Evolutionary conservation across 371 early-diverging fungal species (phyloP).

Genomic region (Mortierella sp.): DNA sequence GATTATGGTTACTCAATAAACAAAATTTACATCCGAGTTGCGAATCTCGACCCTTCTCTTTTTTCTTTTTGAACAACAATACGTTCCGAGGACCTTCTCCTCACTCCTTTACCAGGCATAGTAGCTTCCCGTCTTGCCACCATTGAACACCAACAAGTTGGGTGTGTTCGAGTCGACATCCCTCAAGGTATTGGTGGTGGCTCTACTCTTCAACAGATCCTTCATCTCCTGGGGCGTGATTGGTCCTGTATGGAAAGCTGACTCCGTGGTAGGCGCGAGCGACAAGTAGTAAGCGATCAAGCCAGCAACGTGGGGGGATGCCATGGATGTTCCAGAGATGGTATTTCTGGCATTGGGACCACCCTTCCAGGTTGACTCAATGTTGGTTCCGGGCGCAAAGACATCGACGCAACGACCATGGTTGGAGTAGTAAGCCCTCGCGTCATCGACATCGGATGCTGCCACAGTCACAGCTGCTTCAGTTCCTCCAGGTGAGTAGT

Average conservation of each 20-base stretch:
- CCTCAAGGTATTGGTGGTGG: slow-evolving; percentile 72
- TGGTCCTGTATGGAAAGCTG: slow-evolving; percentile 51
- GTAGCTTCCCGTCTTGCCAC: slow-evolving; percentile 35
- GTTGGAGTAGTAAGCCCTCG: slow-evolving; percentile 93
- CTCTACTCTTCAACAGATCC: slow-evolving; percentile 69
- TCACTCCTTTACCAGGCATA: slow-evolving; percentile 34
- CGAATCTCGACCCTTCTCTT: neutral
- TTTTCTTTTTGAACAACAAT: neutral
- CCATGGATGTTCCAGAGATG: slow-evolving; percentile 99
- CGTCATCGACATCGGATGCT: slow-evolving; percentile 87
- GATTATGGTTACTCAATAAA: too few relatives aligned
- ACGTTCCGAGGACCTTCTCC: neutral
- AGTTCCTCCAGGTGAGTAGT: slow-evolving; percentile 95
- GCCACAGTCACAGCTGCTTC: slow-evolving; percentile 97
- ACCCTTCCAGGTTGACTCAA: slow-evolving; percentile 92
- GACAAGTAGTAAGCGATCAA: slow-evolving; percentile 90
- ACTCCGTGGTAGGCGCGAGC: slow-evolving; percentile 62
- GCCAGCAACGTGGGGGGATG: slow-evolving; percentile 98
- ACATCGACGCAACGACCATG: slow-evolving; percentile 94
- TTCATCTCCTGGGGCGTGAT: slow-evolving; percentile 83
- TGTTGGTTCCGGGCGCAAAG: slow-evolving; percentile 95
- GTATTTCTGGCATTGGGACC: slow-evolving; percentile 78
- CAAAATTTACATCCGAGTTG: too few relatives aligned
- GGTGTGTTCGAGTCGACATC: slow-evolving; percentile 78
- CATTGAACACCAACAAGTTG: slow-evolving; percentile 86